Evolutionary conservation across 495 filamentous ascomycete species (phyloP), one percentile per base, ranked within the genome.

Genomic region (Neurospora intermedia): DNA sequence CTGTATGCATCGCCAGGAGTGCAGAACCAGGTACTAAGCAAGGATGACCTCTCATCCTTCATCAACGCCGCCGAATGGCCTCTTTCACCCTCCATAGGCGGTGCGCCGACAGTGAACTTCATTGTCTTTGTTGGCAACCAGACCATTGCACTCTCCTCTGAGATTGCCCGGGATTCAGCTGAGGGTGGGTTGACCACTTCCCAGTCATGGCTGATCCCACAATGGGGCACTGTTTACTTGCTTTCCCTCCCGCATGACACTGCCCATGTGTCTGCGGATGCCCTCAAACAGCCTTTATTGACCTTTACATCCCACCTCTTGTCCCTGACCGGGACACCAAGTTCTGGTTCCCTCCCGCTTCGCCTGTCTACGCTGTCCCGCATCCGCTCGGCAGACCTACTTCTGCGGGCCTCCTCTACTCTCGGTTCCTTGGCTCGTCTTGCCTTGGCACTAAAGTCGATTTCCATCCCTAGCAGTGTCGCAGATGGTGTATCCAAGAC

Each of bases 31-130:
- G 88, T 92, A 3, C 80, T 98, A 15, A 90, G 88, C 76, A 94
- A 93, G 78, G 92, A 97, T 78, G 94, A 97, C 77, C 86, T 99
- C 8, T 93, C 92, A 69, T 93, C 91, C 41, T 99, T 99, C 78
- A 93, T 98, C 82, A 99, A 99, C 77, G 94, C 94, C 41, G 96
- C 96, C 8, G 96, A 99, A 83, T 99, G 96, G 96, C 96, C 96
- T 0, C 83, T 99, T 38, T 94, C 91, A 76, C 96, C 96, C 18
- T 97, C 94, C 78, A 97, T 98, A 76, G 96, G 95, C 43, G 90
- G 86, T 39, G 94, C 94, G 2, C 95, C 96, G 43, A 98, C 96
- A 0, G 88, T 99, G 75, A 98, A 98, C 83, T 98, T 99, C 77
- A 89, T 98, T 71, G 85, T 98, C 27, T 98, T 95, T 76, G 89